A percentile compares a stretch with the other conserved stretches of the same genome.
Evolutionary conservation across 306 rosid species (phyloP).

Genomic region (Carpinus viminea): DNA sequence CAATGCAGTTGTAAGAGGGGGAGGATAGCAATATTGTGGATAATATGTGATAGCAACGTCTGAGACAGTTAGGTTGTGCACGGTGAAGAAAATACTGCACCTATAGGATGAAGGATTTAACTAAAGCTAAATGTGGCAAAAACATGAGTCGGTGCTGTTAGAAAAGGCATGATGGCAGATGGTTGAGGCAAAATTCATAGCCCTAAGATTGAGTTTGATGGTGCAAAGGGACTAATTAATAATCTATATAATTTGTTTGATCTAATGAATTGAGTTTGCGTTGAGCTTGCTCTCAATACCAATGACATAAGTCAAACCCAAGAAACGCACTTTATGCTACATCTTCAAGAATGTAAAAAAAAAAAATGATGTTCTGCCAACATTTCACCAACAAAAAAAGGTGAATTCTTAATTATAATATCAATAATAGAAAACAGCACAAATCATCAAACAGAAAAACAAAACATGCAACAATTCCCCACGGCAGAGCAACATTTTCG

Average conservation of each 20-base stretch:
- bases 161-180: background rate
- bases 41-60: too few species aligned
- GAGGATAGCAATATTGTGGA: background rate
- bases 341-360: background rate
- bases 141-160: background rate
- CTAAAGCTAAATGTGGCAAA: background rate
- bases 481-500: constrained; percentile 1
- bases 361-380: background rate
- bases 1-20: background rate
- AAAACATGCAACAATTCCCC: background rate
- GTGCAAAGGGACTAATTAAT: background rate
- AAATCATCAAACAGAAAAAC: background rate
- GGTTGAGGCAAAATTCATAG: background rate
- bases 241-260: background rate
- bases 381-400: background rate
- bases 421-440: too few species aligned
- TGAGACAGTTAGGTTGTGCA: too few species aligned
- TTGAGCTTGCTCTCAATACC: constrained; percentile 7
- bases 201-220: background rate
- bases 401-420: background rate
- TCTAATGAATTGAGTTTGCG: background rate
- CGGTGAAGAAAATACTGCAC: too few species aligned
- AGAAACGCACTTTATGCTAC: constrained; percentile 4
- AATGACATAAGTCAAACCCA: constrained; percentile 15
- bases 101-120: too few species aligned